Base-by-base conservation (phyloP, 495 filamentous ascomycete genomes). In the Penicillium cinerascens region DNA sequence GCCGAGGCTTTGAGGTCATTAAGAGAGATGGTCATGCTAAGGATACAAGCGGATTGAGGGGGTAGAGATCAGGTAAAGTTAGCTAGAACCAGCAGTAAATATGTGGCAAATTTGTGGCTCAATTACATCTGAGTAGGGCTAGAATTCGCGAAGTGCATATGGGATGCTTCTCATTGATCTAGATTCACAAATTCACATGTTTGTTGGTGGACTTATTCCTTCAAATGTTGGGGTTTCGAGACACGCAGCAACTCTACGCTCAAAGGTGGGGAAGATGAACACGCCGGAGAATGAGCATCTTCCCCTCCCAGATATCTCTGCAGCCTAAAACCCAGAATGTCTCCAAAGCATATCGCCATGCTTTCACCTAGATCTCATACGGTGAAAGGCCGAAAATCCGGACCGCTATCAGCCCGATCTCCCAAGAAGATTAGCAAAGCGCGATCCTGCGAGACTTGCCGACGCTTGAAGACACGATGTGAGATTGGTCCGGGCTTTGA, bases 381-480 rank as follows among this genome's bases (percentile, higher is more conserved):
- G 15, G n/a, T 43, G 25, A 50, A 47, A 16, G 18, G 47, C 41
- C 42, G 47, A 37, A 33, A 25, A 18, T 0, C 16, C 13, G 16
- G 17, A 2, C 20, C n/a, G 5, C 0, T 9, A 9, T 22, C 26
- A 13, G 35, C 11, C 3, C 35, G n/a, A 17, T 20, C 42, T 13
- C 15, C 16, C 2, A 59, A 51, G 20, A 59, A 51, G 20, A 4
- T 29, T 9, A 59, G 51, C 47, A 59, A 59, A 43, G 56, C 43
- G 6, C 41, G 51, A 18, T 59, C 56, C n/a, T 59, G 56, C 15
- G 51, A 51, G 15, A 51, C 56, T 23, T 59, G 56, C 42, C 46
- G 56, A n/a, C 56, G 56, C 6, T 35, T 59, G 25, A 59, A 59
- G 50, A 59, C 56, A 38, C 51, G 56, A 39, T 59, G 56, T 41